These are phyloP conservation scores for Alliaria petiolata DNA, from an alignment of 345 rosid species.

Conservation along the genomic window DNA sequence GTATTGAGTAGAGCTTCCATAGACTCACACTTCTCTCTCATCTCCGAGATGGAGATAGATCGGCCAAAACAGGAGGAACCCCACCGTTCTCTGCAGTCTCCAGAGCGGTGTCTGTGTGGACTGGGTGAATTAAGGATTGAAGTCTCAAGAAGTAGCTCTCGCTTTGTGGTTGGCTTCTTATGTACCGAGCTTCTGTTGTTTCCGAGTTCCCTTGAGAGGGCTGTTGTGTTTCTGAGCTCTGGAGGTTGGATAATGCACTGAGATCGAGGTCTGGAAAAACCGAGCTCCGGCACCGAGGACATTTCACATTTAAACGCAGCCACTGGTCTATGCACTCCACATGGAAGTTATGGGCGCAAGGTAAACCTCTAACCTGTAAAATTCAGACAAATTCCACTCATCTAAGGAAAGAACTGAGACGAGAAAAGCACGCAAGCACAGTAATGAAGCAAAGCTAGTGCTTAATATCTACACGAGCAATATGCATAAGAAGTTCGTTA, in stretches of 20 bases:
- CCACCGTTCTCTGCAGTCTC: constrained; percentile 30
- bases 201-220: constrained; percentile 9
- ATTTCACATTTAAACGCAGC: constrained; percentile 92
- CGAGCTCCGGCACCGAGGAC: constrained; percentile 93
- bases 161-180: constrained; percentile 61
- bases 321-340: constrained; percentile 96
- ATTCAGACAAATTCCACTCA: background rate
- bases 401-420: background rate
- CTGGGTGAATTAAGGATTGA: constrained; percentile 58
- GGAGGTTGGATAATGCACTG: constrained; percentile 82
- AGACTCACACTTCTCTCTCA: constrained; percentile 1
- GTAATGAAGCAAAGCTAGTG: constrained; percentile 1
- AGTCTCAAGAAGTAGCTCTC: constrained; percentile 73
- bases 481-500: background rate
- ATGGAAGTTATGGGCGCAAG: constrained; percentile 98
- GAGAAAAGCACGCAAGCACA: background rate
- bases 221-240: constrained; percentile 29
- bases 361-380: constrained; percentile 93
- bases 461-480: background rate
- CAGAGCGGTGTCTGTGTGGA: constrained; percentile 42
- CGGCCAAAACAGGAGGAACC: constrained; percentile 12
- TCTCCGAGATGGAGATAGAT: constrained; percentile 20
- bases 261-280: constrained; percentile 98
- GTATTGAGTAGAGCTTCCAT: background rate
- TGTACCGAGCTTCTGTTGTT: constrained; percentile 56